Evolutionary conservation across 805 yeast species (phyloP).

Genomic region (Teunomyces atbi): DNA sequence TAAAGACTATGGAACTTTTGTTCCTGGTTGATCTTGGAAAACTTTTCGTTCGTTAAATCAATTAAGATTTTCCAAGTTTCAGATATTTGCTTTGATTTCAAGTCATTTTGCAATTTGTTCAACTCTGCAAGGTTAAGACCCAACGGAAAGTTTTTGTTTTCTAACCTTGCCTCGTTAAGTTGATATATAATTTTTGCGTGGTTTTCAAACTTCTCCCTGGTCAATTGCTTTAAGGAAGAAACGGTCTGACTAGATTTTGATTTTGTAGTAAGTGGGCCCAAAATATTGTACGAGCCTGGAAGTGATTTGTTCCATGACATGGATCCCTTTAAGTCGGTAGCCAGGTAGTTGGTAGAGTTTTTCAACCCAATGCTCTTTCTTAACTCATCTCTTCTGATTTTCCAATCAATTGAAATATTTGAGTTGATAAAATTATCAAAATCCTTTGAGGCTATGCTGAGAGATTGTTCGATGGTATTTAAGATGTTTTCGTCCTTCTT

Average conservation of each 20-base stretch:
- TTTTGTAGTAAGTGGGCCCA: slow-evolving; percentile 28
- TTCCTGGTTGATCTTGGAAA: slow-evolving; percentile 32
- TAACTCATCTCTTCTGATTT: slow-evolving; percentile 68
- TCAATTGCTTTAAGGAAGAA: slow-evolving; percentile 31
- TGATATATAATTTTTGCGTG: slow-evolving; percentile 71
- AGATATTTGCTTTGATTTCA: slow-evolving; percentile 65
- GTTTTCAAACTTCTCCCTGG: slow-evolving; percentile 62
- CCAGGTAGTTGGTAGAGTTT: not conserved
- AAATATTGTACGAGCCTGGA: slow-evolving; percentile 31
- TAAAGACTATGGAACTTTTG: slow-evolving; percentile 27
- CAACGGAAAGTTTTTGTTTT: slow-evolving; percentile 51
- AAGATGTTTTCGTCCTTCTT: slow-evolving; percentile 82
- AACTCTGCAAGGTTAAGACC: slow-evolving; percentile 60
- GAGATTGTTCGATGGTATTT: slow-evolving; percentile 77
- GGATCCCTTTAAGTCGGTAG: slow-evolving; percentile 19
- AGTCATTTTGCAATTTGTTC: slow-evolving; percentile 56
- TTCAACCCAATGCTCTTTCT: slow-evolving; percentile 62
- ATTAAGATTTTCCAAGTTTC: slow-evolving; percentile 73
- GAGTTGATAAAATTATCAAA: slow-evolving; percentile 76
- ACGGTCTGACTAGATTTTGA: slow-evolving; percentile 7
- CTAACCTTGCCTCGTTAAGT: slow-evolving; percentile 67
- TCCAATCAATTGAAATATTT: slow-evolving; percentile 82
- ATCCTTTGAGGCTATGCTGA: slow-evolving; percentile 71
- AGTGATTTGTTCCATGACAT: slow-evolving; percentile 35
- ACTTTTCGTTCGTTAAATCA: slow-evolving; percentile 41